Percentiles rank a stretch among this genome's conserved stretches.
Conservation (phyloP, 371 early-diverging fungal species). For the Syncephalastrum racemosum region DNA sequence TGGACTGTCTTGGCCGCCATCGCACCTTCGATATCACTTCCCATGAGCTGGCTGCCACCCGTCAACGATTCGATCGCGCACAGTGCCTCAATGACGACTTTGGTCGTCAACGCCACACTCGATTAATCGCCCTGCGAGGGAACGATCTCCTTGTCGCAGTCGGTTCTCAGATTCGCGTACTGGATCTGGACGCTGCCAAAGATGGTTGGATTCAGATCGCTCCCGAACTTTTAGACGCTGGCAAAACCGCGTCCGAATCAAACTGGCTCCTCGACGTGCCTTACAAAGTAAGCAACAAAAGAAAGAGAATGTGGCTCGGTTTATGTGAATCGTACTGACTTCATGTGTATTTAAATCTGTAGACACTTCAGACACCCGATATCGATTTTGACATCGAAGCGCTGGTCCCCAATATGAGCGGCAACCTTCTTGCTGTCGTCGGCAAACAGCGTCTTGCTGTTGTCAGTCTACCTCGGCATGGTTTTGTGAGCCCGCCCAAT, state of each 20-base stretch:
- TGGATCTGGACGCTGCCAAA: slow-evolving; percentile 38
- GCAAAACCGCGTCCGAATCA: slow-evolving; percentile 2
- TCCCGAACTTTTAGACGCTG: slow-evolving; percentile 15
- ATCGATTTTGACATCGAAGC: slow-evolving; percentile 38
- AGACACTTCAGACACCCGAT: slow-evolving; percentile 38
- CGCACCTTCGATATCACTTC: slow-evolving; percentile 11
- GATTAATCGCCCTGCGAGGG: slow-evolving; percentile 33
- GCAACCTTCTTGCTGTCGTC: slow-evolving; percentile 32
- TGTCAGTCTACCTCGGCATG: slow-evolving; percentile 37
- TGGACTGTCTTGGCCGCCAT: slow-evolving; percentile 16
- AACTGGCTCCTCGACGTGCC: slow-evolving; percentile 36
- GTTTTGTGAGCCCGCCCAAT: slow-evolving; percentile 10
- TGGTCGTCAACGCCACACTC: slow-evolving; percentile 21
- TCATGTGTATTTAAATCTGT: background rate
- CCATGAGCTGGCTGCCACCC: slow-evolving; percentile 1
- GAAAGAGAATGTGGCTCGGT: too few relatives aligned
- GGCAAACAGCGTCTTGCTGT: slow-evolving; percentile 26
- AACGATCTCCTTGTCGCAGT: slow-evolving; percentile 43
- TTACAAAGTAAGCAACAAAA: slow-evolving; percentile 30
- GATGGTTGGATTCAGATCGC: slow-evolving; percentile 35
- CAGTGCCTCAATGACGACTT: slow-evolving; percentile 4
- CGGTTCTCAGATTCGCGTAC: slow-evolving; percentile 29
- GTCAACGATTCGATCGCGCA: slow-evolving; percentile 6
- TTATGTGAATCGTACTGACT: background rate
- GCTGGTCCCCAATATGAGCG: slow-evolving; percentile 27